phyloP scores from a whole-genome alignment of 805 yeast genomes.

The Barnettozyma vustinii region DNA sequence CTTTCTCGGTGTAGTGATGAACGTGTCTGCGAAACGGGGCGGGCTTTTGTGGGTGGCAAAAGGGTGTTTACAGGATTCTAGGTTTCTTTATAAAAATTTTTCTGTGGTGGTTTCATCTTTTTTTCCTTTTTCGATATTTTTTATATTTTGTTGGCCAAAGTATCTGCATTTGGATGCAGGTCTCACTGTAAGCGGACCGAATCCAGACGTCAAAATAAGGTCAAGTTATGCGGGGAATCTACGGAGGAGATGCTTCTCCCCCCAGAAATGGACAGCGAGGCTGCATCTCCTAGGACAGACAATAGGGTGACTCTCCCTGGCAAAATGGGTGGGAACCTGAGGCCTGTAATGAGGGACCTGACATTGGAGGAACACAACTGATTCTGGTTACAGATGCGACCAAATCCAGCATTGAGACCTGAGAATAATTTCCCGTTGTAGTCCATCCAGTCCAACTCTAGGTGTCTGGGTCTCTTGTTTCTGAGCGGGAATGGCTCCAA shows the following conservation, averaged over 20 bases:
- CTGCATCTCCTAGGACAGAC: background rate
- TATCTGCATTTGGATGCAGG: conserved; percentile 3
- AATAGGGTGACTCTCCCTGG: background rate
- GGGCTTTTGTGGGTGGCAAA: background rate
- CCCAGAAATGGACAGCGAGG: background rate
- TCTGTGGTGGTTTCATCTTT: background rate
- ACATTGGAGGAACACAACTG: no score
- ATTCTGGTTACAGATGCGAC: no score
- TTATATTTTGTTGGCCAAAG: background rate
- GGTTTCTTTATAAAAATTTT: conserved; percentile 1
- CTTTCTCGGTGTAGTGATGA: background rate
- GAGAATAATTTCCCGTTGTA: background rate
- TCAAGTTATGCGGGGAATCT: background rate
- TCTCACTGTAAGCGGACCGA: background rate
- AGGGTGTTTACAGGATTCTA: background rate
- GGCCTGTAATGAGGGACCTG: no score
- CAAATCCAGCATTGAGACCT: background rate
- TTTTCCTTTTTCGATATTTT: background rate
- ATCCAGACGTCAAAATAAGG: background rate
- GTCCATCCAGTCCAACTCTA: background rate
- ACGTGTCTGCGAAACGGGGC: background rate
- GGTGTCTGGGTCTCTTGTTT: background rate
- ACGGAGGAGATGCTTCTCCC: background rate
- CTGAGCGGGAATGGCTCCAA: no score
- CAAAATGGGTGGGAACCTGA: no score